Base-by-base conservation (phyloP, 371 early-diverging fungal species). In the Dinochytrium kinnereticum region DNA sequence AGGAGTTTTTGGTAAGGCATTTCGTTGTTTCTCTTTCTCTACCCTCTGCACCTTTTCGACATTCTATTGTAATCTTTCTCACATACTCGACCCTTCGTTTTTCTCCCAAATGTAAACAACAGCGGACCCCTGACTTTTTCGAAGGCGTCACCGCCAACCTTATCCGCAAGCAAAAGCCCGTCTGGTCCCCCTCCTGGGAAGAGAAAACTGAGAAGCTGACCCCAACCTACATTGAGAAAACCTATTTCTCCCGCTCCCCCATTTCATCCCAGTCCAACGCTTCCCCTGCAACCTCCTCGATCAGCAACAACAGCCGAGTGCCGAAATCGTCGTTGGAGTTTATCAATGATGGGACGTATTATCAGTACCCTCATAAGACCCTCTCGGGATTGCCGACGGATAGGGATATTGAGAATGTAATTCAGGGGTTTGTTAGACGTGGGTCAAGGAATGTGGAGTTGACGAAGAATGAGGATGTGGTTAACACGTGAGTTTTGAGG, bases 121-220 rank as follows among this genome's bases (percentile, higher is more conserved):
- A 83, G 85, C 70, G 76, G 28, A 91, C 87, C 1, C 91, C 91
- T 59, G 98, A 98, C 76, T 95, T 98, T 75, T 77, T 84, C 61
- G 95, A 95, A 85, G 97, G 98, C 34, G 96, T 97, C 10, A 89
- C 80, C 28, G 89, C 94, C 10, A 83, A 85, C 37, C 84, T 98
- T 70, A 86, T 95, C 38, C 86, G 86, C 69, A 93, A 94, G 80
- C 79, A 79, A 3, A 49, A n/a, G 1, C 91, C 96, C 1, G 72
- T 88, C 40, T 98, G 98, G 97, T 64, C 89, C 15, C 96, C 96
- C 1, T 72, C 86, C 0, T 77, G 76, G 69, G 69, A 71, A 1
- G 55, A 80, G 7, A 70, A 79, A 51, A 24, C 34, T 0, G 40
- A 28, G 1, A 24, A 30, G 0, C 75, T 64, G 17, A n/a, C 64